Evolutionary conservation across 129 eudicot species (phyloP).

Genomic region (carrot (Daucus carota)): DH1_v3.0 NC_030385.2:12720001-12720500

Average conservation of each 20-base stretch:
- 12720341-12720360: not conserved
- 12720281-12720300: not conserved
- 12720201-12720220: not conserved
- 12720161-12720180: not conserved
- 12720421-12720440: too few species aligned
- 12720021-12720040: not conserved
- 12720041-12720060: not conserved
- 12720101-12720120: too few species aligned
- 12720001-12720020: not conserved
- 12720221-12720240: too few species aligned
- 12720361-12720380: too few species aligned
- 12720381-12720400: too few species aligned
- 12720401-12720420: too few species aligned
- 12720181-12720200: not conserved
- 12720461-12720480: not conserved
- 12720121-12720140: too few species aligned
- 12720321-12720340: not conserved
- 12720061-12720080: not conserved
- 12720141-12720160: not conserved
- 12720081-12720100: too few species aligned
- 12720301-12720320: not conserved
- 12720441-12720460: too few species aligned
- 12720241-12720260: not conserved
- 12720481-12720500: not conserved
- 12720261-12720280: not conserved